phyloP scores from a whole-genome alignment of 2,329 filamentous ascomycete genomes.

The Diplodia sapinea region DNA sequence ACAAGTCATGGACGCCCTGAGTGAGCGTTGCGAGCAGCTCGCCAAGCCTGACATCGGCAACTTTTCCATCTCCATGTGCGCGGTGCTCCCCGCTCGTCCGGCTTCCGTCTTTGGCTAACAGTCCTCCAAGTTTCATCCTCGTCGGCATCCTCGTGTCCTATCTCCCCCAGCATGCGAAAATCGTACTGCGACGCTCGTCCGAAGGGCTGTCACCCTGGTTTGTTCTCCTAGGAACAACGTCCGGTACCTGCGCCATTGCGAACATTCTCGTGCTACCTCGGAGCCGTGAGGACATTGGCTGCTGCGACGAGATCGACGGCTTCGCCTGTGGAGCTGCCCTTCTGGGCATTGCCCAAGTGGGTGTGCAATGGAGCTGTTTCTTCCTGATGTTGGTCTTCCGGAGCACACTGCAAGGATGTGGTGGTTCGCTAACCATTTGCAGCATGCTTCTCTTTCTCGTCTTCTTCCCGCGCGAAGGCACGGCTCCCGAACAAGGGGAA shows the following conservation, averaged over 20 bases:
- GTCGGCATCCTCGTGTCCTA: conserved; percentile 91
- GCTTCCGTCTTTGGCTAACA: conserved; percentile 32
- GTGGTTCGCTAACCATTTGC: background rate
- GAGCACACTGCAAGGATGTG: background rate
- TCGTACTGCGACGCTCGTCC: conserved; percentile 82
- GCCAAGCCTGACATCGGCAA: conserved; percentile 59
- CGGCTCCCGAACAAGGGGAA: conserved; percentile 31
- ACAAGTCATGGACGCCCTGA: conserved; percentile 27
- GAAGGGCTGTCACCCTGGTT: conserved; percentile 97
- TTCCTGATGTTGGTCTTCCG: conserved; percentile 74
- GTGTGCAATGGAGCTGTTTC: conserved; percentile 90
- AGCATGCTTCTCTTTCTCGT: conserved; percentile 93
- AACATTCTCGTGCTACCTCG: conserved; percentile 90
- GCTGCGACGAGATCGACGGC: conserved; percentile 79
- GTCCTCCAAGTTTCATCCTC: conserved; percentile 68
- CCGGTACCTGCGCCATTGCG: conserved; percentile 84
- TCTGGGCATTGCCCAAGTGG: conserved; percentile 88
- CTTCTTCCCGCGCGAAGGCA: conserved; percentile 71
- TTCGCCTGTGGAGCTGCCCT: conserved; percentile 86
- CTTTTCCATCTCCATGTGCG: conserved; percentile 61
- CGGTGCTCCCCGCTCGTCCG: conserved; percentile 21
- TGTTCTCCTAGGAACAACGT: conserved; percentile 89
- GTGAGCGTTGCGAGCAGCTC: conserved; percentile 56
- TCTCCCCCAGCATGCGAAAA: conserved; percentile 91
- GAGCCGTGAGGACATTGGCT: conserved; percentile 81